Conservation (phyloP, 345 rosid genomes). For the Boechera divaricarpa region DNA sequence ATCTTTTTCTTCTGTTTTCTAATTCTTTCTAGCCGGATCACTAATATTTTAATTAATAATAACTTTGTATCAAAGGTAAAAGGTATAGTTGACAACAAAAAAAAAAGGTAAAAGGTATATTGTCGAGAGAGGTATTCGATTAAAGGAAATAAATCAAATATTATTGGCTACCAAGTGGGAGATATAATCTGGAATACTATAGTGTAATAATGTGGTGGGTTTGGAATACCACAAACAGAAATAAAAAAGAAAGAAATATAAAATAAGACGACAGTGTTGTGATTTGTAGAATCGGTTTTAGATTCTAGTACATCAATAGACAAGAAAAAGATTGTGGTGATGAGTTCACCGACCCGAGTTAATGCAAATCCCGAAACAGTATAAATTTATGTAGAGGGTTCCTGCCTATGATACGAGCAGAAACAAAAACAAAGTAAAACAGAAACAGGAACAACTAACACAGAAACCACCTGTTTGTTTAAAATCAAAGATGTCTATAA, state of each 20-base stretch:
- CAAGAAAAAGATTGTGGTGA: slow-evolving; percentile 47
- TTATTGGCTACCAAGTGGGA: slow-evolving; percentile 31
- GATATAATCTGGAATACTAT: slow-evolving; percentile 34
- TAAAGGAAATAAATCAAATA: slow-evolving; percentile 13
- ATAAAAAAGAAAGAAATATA: background rate
- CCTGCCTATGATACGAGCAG: background rate
- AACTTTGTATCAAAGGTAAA: background rate
- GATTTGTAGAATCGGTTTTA: slow-evolving; percentile 37
- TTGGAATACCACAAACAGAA: slow-evolving; percentile 20
- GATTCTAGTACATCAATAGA: slow-evolving; percentile 34
- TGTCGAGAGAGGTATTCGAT: background rate
- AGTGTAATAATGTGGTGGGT: slow-evolving; percentile 30
- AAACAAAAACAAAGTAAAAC: background rate
- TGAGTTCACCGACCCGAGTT: slow-evolving; percentile 34
- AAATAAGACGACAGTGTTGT: slow-evolving; percentile 36
- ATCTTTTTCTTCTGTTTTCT: too few species aligned
- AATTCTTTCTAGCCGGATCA: too few species aligned
- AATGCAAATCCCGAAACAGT: slow-evolving; percentile 26
- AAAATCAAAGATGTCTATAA: slow-evolving; percentile 22
- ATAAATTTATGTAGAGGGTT: slow-evolving; percentile 35
- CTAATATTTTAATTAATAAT: too few species aligned
- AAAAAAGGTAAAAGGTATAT: slow-evolving; percentile 3
- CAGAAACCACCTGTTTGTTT: slow-evolving; percentile 11
- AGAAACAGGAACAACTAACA: background rate
- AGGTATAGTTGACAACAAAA: background rate